Percentiles rank a stretch among this genome's conserved stretches.
Evolutionary conservation across 2,329 filamentous ascomycete genomes (phyloP).

Genomic region (Colletotrichum sidae): DNA sequence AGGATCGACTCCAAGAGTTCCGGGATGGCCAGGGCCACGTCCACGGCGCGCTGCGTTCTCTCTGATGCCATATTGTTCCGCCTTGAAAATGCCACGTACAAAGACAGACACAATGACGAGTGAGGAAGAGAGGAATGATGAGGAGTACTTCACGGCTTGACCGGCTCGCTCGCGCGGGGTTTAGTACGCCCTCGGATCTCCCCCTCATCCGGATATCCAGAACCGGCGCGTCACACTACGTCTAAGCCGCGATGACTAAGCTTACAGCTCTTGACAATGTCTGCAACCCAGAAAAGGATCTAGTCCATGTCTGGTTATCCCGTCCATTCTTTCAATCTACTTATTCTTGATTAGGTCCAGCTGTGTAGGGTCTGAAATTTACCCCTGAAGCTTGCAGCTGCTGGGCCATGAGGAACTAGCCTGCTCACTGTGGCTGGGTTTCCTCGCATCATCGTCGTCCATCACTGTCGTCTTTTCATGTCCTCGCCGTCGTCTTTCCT

Average conservation of each 20-base stretch:
- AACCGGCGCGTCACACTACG: slow-evolving; percentile 24
- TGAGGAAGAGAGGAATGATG: slow-evolving; percentile 12
- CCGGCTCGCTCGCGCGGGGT: slow-evolving; percentile 29
- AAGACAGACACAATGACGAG: neutral
- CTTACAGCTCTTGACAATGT: neutral
- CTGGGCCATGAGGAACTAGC: too few species aligned
- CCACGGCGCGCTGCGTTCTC: slow-evolving; percentile 1
- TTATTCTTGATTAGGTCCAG: too few species aligned
- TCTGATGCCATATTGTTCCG: slow-evolving; percentile 10
- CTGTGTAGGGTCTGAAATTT: too few species aligned
- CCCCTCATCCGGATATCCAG: slow-evolving; percentile 17
- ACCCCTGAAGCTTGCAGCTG: too few species aligned
- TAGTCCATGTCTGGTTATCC: too few species aligned
- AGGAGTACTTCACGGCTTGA: slow-evolving; percentile 22
- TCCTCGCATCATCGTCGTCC: too few species aligned
- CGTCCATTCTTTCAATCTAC: too few species aligned
- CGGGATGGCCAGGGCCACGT: slow-evolving; percentile 34
- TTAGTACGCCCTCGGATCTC: slow-evolving; percentile 19
- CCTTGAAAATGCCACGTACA: neutral
- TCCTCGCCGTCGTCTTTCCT: too few species aligned
- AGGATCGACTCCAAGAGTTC: slow-evolving; percentile 45
- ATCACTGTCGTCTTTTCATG: too few species aligned
- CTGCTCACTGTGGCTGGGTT: too few species aligned
- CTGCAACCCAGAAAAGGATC: too few species aligned
- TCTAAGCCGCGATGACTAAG: slow-evolving; percentile 32